phyloP scores from a whole-genome alignment of 495 filamentous ascomycete genomes.

The Cercophora samala region DNA sequence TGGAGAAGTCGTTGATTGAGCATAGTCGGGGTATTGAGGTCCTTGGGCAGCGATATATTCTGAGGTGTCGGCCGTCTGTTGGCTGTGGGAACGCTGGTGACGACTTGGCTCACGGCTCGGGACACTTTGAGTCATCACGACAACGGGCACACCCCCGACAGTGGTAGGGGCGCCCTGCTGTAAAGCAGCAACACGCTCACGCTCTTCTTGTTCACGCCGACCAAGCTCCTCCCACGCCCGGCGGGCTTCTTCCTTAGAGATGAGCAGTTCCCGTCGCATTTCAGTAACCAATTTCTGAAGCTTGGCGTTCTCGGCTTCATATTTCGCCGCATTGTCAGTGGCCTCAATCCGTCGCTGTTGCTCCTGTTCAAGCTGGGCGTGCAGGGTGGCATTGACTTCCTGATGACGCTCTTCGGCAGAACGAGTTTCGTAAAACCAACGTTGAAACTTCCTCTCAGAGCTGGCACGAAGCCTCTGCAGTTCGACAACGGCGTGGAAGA shows the following conservation, averaged over 20 bases:
- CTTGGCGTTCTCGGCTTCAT: conserved; percentile 63
- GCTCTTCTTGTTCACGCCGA: conserved; percentile 87
- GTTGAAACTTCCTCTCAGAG: conserved; percentile 94
- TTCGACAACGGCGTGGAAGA: conserved; percentile 97
- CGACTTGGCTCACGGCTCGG: conserved; percentile 61
- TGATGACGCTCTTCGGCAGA: conserved; percentile 79
- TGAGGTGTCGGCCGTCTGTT: conserved; percentile 30
- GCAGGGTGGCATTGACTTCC: conserved; percentile 78
- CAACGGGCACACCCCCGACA: conserved; percentile 93
- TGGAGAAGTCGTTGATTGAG: conserved; percentile 40
- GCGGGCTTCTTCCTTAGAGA: conserved; percentile 93
- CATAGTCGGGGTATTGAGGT: conserved; percentile 35
- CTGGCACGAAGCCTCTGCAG: conserved; percentile 92
- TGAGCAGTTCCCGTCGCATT: conserved; percentile 84
- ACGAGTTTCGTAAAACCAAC: conserved; percentile 96
- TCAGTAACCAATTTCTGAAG: conserved; percentile 75
- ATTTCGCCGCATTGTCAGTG: conserved; percentile 57
- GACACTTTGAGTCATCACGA: conserved; percentile 82
- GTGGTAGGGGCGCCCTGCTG: conserved; percentile 84
- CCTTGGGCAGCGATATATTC: conserved; percentile 40
- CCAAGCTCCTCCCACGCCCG: conserved; percentile 97
- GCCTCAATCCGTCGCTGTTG: conserved; percentile 64
- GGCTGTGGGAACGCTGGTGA: conserved; percentile 36
- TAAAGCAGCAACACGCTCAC: conserved; percentile 81
- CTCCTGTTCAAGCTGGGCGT: conserved; percentile 69